Evolutionary conservation across 495 filamentous ascomycete genomes (phyloP), one percentile per base, ranked within the genome.

Genomic region (Tuber melanosporum): DNA sequence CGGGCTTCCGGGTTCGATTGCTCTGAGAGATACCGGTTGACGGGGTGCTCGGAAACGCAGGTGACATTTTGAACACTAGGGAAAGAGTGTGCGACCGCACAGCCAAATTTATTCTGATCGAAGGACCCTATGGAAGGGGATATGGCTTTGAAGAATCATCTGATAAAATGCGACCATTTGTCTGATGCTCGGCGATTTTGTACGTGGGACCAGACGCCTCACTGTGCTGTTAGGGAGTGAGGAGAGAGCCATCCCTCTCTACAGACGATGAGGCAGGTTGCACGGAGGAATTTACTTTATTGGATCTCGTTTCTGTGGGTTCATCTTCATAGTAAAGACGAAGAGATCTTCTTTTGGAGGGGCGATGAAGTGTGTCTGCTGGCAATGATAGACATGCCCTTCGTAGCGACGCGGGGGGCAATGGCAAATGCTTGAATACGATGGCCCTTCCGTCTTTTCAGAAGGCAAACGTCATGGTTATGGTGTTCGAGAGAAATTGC

Each of bases 101-200:
- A 71, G 14, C 71, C 41, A 45, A 73, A 76, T 76, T 73, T 71
- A 71, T 79, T 76, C n/a, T 41, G 43, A 74, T 79, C n/a, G 71
- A 76, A 74, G 74, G 74, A 71, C 69, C 77, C 72, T 74, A 74
- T 43, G 69, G 75, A 77, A 71, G 75, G 10, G 46, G 72, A 74
- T 76, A 52, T 52, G 62, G 72, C 36, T 74, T 74, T 32, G 72
- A 72, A 70, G 78, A 77, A 74, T 77, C 20, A 77, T 70, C 42
- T 74, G 41, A 62, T 74, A 3, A 3, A 74, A 74, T 74, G 44
- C 62, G 26, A 74, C 41, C 69, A 76, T 79, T 39, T 62, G 20
- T 77, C 77, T 39, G 72, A 77, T 79, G 77, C 52, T 79, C 52
- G 22, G 39, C n/a, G 19, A 74, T 57, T 74, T 79, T 44, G 72